Conservation (phyloP, 371 early-diverging fungal species). For the Thermomucor indicae-seudaticae region DNA sequence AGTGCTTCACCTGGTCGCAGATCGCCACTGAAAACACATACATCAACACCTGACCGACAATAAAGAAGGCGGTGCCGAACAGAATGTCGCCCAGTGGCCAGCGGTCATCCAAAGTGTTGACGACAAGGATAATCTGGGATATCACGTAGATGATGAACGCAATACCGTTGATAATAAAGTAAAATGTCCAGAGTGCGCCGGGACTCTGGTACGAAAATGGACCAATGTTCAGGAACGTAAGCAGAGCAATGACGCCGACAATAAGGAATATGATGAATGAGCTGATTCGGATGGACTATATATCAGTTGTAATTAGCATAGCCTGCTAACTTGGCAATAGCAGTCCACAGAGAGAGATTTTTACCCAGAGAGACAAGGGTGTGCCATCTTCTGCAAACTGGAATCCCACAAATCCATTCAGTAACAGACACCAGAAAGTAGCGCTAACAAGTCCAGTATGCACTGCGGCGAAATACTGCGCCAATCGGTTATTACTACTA, state of each 20-base stretch:
- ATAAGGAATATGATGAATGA: constrained; percentile 69
- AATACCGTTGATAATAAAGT: constrained; percentile 78
- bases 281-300: constrained; percentile 74
- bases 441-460: constrained; percentile 75
- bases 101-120: constrained; percentile 87
- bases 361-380: constrained; percentile 75
- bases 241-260: constrained; percentile 72
- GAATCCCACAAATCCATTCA: constrained; percentile 91
- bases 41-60: constrained; percentile 73
- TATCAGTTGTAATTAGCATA: background rate
- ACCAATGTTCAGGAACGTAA: constrained; percentile 66
- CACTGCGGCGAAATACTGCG: constrained; percentile 76
- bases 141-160: constrained; percentile 79
- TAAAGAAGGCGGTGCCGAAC: constrained; percentile 79
- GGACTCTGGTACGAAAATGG: constrained; percentile 60
- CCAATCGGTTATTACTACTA: background rate
- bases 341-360: no score
- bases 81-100: constrained; percentile 93
- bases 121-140: constrained; percentile 82
- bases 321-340: background rate
- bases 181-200: constrained; percentile 72
- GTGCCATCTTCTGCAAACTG: constrained; percentile 95
- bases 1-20: constrained; percentile 84
- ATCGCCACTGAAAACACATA: constrained; percentile 68
- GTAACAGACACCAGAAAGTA: constrained; percentile 80